phyloP scores from a whole-genome alignment of 1,284 basidiomycete species.

The Ustilago shanxiensis region DNA sequence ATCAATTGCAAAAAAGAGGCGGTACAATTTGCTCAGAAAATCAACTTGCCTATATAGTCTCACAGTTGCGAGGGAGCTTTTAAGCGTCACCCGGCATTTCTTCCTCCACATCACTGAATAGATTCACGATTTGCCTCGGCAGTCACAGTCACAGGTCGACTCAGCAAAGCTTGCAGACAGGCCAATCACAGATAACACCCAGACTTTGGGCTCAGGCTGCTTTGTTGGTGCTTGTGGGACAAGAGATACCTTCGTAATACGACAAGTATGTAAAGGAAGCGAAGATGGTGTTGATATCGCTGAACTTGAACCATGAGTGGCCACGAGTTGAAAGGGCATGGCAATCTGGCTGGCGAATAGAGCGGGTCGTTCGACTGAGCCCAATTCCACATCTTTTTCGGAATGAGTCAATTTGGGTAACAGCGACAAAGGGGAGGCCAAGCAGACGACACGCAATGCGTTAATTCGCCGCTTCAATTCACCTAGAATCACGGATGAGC shows the following conservation, averaged over 20 bases:
- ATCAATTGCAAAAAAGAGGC: no score
- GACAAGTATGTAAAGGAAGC: no score
- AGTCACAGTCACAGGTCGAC: no score
- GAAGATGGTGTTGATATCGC: no score
- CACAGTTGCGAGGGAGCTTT: no score
- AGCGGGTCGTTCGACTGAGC: conserved; percentile 22
- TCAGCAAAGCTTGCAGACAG: conserved; percentile 9
- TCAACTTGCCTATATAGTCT: no score
- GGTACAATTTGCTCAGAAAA: no score
- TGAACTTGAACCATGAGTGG: no score
- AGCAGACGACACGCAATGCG: conserved; percentile 2
- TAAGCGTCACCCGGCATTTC: neutral
- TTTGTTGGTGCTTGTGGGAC: no score
- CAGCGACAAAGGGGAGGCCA: conserved; percentile 1
- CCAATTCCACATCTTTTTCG: no score
- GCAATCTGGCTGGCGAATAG: conserved; percentile 19
- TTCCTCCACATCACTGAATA: conserved; percentile 28
- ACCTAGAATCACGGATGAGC: conserved; percentile 20
- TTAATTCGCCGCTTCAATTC: conserved; percentile 16
- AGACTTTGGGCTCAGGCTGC: neutral
- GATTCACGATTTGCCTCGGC: neutral
- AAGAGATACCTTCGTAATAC: no score
- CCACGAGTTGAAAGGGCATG: conserved; percentile 7
- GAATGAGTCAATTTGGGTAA: conserved; percentile 4
- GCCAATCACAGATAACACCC: no score